A percentile compares a stretch with the other conserved stretches of the same genome.
These are phyloP conservation scores for Rhodosporidiobolus odoratus DNA, from an alignment of 768 basidiomycete genomes.

Conservation along the genomic window DNA sequence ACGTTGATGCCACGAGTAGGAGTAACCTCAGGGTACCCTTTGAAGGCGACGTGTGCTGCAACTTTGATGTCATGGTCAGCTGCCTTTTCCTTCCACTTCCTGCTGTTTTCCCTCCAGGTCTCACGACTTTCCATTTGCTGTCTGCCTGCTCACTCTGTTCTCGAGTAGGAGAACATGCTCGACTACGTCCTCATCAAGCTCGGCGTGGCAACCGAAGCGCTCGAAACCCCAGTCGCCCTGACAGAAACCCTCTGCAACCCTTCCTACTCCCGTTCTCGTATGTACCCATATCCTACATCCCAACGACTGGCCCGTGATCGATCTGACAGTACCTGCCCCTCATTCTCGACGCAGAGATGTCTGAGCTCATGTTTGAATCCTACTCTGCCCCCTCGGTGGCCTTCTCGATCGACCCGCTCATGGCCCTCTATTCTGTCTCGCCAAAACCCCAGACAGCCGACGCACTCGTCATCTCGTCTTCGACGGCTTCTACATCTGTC, in stretches of 20 bases:
- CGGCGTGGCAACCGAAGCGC: slow-evolving; percentile 65
- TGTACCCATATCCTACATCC: slow-evolving; percentile 46
- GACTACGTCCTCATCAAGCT: slow-evolving; percentile 86
- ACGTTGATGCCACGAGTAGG: slow-evolving; percentile 75
- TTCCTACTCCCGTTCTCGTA: slow-evolving; percentile 77
- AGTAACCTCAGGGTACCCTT: slow-evolving; percentile 74
- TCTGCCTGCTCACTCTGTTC: slow-evolving; percentile 25
- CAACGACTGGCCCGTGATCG: slow-evolving; percentile 3
- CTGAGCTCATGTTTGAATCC: slow-evolving; percentile 91
- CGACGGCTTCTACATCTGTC: slow-evolving; percentile 82
- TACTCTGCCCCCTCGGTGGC: slow-evolving; percentile 79
- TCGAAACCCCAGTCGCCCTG: slow-evolving; percentile 88
- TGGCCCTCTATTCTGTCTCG: slow-evolving; percentile 81
- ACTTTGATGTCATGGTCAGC: slow-evolving; percentile 81
- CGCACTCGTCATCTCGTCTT: slow-evolving; percentile 84
- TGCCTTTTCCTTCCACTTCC: slow-evolving; percentile 26
- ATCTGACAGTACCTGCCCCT: not conserved
- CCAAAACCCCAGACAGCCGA: slow-evolving; percentile 53
- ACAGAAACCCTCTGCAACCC: slow-evolving; percentile 85
- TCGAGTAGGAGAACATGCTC: slow-evolving; percentile 76
- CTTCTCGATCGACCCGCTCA: slow-evolving; percentile 81
- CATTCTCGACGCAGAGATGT: slow-evolving; percentile 61
- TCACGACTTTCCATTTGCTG: slow-evolving; percentile 29
- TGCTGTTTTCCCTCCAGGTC: slow-evolving; percentile 26
- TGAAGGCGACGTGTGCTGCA: slow-evolving; percentile 89